A percentile compares a stretch with the other conserved stretches of the same genome.
phyloP scores from a whole-genome alignment of 1,139 yeast species.

The Candida smagusa region DNA sequence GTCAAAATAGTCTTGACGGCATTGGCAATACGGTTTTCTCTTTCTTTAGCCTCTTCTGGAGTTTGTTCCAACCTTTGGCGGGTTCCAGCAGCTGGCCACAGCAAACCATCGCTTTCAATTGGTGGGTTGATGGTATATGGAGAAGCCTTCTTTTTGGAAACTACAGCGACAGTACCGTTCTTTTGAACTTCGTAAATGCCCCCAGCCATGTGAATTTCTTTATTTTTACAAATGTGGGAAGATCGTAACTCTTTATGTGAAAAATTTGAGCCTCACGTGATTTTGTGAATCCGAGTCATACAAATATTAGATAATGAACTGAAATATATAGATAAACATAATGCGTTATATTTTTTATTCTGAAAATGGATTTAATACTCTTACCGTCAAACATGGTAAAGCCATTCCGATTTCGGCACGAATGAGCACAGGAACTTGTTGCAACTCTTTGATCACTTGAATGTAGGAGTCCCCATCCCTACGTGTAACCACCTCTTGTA shows the following conservation, averaged over 20 bases:
- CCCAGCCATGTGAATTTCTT: no score
- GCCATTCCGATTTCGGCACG: slow-evolving; percentile 96
- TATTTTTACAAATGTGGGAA: no score
- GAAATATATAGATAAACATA: background rate
- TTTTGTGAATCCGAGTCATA: slow-evolving; percentile 1
- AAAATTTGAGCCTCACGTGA: slow-evolving; percentile 9
- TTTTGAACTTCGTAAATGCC: no score
- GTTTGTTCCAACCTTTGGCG: slow-evolving; percentile 67
- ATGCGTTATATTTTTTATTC: background rate
- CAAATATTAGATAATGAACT: background rate
- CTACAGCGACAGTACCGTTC: slow-evolving; percentile 6
- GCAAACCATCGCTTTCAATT: slow-evolving; percentile 83
- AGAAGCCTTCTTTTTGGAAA: slow-evolving; percentile 75
- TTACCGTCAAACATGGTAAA: slow-evolving; percentile 88
- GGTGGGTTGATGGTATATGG: slow-evolving; percentile 85
- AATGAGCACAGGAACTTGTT: slow-evolving; percentile 77
- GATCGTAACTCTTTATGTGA: slow-evolving; percentile 1
- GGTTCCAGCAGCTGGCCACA: slow-evolving; percentile 95
- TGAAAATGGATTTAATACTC: slow-evolving; percentile 86
- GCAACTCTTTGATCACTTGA: slow-evolving; percentile 79
- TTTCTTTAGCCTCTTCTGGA: slow-evolving; percentile 53
- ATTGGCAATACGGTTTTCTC: slow-evolving; percentile 74
- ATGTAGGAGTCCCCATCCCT: slow-evolving; percentile 59
- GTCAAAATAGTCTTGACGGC: slow-evolving; percentile 80
- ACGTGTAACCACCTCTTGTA: slow-evolving; percentile 54